Evolutionary conservation across 495 filamentous ascomycete genomes (phyloP).

Genomic region (Chaetomium tenue): DNA sequence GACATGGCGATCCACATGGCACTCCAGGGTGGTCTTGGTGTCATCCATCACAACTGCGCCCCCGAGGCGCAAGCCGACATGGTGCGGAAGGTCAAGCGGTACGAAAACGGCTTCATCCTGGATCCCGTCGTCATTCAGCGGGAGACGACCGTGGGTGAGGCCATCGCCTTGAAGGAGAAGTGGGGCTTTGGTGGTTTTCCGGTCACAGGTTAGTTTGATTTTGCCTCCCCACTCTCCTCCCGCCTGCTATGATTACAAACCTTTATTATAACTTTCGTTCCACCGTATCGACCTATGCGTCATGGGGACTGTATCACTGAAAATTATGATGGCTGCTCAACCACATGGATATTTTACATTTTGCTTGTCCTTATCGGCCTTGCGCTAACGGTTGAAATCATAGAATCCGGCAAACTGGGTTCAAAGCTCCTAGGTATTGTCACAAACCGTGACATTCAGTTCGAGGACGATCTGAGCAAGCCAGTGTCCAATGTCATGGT

Average conservation of each 20-base stretch:
- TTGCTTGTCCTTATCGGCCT: slow-evolving; percentile 23
- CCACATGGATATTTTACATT: slow-evolving; percentile 19
- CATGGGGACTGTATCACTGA: slow-evolving; percentile 66
- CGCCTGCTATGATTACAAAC: slow-evolving; percentile 66
- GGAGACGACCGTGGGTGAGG: slow-evolving; percentile 84
- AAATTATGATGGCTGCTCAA: slow-evolving; percentile 41
- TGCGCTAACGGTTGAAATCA: slow-evolving; percentile 32
- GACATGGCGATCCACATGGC: slow-evolving; percentile 99
- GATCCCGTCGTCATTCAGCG: slow-evolving; percentile 92
- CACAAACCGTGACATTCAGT: slow-evolving; percentile 96
- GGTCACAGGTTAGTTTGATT: slow-evolving; percentile 80
- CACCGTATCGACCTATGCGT: slow-evolving; percentile 87
- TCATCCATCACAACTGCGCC: slow-evolving; percentile 99
- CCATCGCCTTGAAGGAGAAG: slow-evolving; percentile 88
- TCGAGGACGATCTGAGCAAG: slow-evolving; percentile 69
- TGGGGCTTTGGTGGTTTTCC: slow-evolving; percentile 99
- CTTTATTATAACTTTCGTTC: slow-evolving; percentile 98
- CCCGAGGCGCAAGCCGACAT: slow-evolving; percentile 94
- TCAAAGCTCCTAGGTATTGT: slow-evolving; percentile 96
- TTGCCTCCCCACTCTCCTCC: slow-evolving; percentile 22
- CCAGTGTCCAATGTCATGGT: slow-evolving; percentile 92
- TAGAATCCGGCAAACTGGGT: slow-evolving; percentile 87
- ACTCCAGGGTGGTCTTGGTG: slow-evolving; percentile 89
- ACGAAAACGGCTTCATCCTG: slow-evolving; percentile 97
- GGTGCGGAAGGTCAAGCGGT: slow-evolving; percentile 98